phyloP scores from a whole-genome alignment of 1,139 yeast species.

The Entelexis sorbosivorans region DNA sequence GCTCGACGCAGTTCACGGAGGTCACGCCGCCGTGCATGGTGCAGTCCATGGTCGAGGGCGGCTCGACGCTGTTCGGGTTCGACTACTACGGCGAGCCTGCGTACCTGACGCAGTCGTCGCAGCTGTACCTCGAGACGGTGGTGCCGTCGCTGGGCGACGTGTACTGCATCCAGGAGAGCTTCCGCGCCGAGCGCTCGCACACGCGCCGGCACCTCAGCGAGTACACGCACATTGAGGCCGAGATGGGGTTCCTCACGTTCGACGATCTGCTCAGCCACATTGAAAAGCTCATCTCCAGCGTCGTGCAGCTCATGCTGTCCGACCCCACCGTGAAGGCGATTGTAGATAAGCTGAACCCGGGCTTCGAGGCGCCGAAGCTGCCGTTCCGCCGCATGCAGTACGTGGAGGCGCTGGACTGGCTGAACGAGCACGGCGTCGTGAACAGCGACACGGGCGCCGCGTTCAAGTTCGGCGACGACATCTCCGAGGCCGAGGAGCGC shows the following conservation, averaged over 20 bases:
- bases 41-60: conserved; percentile 99
- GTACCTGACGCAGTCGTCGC: conserved; percentile 91
- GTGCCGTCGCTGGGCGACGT: conserved; percentile 95
- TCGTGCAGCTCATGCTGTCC: conserved; percentile 64
- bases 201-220: conserved; percentile 97
- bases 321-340: conserved; percentile 90
- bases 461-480: conserved; percentile 96
- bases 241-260: conserved; percentile 73
- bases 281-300: conserved; percentile 61
- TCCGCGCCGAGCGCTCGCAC: conserved; percentile 98
- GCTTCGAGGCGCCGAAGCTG: conserved; percentile 62
- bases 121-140: conserved; percentile 91
- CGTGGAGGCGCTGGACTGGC: conserved; percentile 87
- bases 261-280: conserved; percentile 79
- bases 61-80: conserved; percentile 85
- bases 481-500: conserved; percentile 98
- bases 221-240: conserved; percentile 94
- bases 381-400: conserved; percentile 92
- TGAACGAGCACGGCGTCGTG: conserved; percentile 84
- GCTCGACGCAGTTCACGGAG: conserved; percentile 68
- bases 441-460: conserved; percentile 80
- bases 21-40: conserved; percentile 99
- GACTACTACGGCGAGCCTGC: conserved; percentile 97
- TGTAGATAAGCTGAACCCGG: conserved; percentile 84
- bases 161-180: conserved; percentile 93